Base-by-base conservation (phyloP, 805 yeast genomes). In the Tetrapisispora namnaoensis region DNA sequence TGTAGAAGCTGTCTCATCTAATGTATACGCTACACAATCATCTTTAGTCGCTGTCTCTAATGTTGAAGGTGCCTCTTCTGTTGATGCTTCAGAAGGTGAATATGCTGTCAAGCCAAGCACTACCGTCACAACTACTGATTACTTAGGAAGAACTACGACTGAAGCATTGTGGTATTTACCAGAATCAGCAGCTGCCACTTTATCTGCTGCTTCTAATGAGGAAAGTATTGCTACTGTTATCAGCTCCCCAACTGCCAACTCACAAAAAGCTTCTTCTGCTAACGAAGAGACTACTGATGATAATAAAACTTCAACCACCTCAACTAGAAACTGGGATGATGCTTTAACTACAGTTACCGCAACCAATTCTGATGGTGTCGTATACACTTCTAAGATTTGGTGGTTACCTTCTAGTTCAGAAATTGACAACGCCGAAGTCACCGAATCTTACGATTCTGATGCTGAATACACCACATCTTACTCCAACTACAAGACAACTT, bases 331-430 rank as follows among this genome's bases (percentile, higher is more conserved):
- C 30, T 44, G 47, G 47, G 47, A 44, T 28, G 42, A 44, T 8
- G 42, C 47, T 20, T n/a, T 44, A 38, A 44, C 47, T 14, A 44
- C 42, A 13, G 47, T 44, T 18, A 37, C 58, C 1, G 49, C 58
- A 21, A 51, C 60, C 4, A 50, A 59, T 37, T 49, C 63, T 14
- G 46, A 48, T 8, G 63, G 65, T 44, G 54, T 48, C 17, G 10
- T 54, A 1, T 58, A 57, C 45, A 54, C 60, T 8, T 59, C 65
- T 11, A 60, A 59, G 2, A 47, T 61, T n/a, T 63, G 66, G 66
- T 63, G 66, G 67, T 51, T 57, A 16, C 62, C 65, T 37, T 50
- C 62, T 14, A 46, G 61, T 24, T 24, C 43, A 20, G 47, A 30
- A 24, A 27, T 42, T 8, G 4, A 24, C 28, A 8, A 24, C 4